Conservation (phyloP, 805 yeast species). For the Wickerhamomyces ciferrii region DNA sequence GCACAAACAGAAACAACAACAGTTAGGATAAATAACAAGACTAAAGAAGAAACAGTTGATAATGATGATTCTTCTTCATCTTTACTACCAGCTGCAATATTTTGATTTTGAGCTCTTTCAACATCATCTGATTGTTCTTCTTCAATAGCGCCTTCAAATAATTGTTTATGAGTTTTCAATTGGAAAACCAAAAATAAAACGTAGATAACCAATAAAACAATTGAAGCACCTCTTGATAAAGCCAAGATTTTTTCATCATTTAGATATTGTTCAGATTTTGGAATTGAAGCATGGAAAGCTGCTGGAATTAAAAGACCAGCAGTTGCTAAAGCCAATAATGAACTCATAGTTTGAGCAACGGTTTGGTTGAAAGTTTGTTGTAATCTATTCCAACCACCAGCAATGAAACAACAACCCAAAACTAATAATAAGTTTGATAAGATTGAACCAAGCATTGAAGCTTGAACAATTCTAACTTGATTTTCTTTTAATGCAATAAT, state of each 20-base stretch:
- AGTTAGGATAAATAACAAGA: slow-evolving; percentile 57
- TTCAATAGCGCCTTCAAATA: slow-evolving; percentile 57
- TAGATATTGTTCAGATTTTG: slow-evolving; percentile 30
- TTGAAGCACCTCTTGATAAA: slow-evolving; percentile 80
- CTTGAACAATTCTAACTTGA: slow-evolving; percentile 92
- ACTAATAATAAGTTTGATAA: slow-evolving; percentile 85
- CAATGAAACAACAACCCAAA: slow-evolving; percentile 90
- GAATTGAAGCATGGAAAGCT: slow-evolving; percentile 85
- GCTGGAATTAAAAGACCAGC: slow-evolving; percentile 92
- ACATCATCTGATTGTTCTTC: slow-evolving; percentile 27
- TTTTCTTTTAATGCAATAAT: slow-evolving; percentile 81
- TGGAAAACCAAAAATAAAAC: slow-evolving; percentile 81
- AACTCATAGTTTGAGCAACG: slow-evolving; percentile 97
- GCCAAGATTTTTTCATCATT: slow-evolving; percentile 48
- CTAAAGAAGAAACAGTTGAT: slow-evolving; percentile 47
- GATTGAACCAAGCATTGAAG: slow-evolving; percentile 94
- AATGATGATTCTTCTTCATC: slow-evolving; percentile 33
- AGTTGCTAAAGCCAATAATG: slow-evolving; percentile 85
- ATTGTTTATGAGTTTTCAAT: slow-evolving; percentile 73
- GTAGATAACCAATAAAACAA: slow-evolving; percentile 74
- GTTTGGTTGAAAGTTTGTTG: slow-evolving; percentile 92
- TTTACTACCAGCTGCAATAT: slow-evolving; percentile 9
- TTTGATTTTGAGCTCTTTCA: slow-evolving; percentile 4
- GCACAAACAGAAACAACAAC: slow-evolving; percentile 85
- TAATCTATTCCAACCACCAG: slow-evolving; percentile 83